These are phyloP conservation scores for Neolentinus lepideus DNA, from an alignment of 1,284 basidiomycete species.

Conservation along the genomic window DNA sequence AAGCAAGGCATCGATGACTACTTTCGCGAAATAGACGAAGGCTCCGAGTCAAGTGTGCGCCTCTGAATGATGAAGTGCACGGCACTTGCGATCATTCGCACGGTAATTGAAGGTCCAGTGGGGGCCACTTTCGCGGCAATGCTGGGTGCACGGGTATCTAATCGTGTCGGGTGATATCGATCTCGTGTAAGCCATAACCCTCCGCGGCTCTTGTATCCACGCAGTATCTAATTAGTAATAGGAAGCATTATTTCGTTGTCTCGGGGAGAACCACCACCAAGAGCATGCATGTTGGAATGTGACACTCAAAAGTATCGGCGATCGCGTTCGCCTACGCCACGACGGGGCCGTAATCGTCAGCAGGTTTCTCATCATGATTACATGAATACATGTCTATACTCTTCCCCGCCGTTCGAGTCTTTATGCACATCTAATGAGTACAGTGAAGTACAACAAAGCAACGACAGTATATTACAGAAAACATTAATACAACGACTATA, in stretches of 20 bases:
- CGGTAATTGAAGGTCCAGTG: background rate
- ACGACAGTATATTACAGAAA: slow-evolving; percentile 1
- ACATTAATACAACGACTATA: slow-evolving; percentile 3
- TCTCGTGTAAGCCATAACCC: background rate
- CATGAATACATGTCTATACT: too few species aligned
- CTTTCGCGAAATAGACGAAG: too few species aligned
- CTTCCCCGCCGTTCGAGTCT: background rate
- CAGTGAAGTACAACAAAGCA: background rate
- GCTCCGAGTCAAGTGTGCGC: too few species aligned
- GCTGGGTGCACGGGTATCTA: background rate
- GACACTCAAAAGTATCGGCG: too few species aligned
- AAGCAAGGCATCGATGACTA: too few species aligned
- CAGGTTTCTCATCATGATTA: too few species aligned
- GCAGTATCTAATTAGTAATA: background rate
- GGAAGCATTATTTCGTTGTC: background rate
- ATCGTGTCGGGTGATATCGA: background rate
- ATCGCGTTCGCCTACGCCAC: too few species aligned
- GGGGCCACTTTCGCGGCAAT: background rate
- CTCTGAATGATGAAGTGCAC: background rate
- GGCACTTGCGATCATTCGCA: background rate
- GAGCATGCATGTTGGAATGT: background rate
- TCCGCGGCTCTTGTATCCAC: background rate
- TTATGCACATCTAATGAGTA: background rate
- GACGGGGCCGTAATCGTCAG: too few species aligned
- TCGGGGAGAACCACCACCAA: background rate